Base-by-base conservation (phyloP, 305 asterid species). In the Salvia sclarea region DNA sequence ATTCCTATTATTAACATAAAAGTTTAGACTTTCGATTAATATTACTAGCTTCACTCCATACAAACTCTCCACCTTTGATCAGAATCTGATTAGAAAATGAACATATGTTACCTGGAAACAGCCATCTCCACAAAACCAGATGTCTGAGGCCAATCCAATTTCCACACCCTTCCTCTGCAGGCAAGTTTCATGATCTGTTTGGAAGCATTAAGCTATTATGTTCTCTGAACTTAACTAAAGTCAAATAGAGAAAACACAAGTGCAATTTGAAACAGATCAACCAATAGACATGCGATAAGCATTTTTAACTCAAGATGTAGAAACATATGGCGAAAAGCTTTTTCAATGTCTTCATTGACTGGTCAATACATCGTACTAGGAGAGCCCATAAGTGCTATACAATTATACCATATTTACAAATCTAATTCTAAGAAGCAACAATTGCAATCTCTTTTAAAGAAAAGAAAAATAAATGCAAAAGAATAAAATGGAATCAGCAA, bases 151-250 rank as follows among this genome's bases (percentile, higher is more conserved):
- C 66, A 73, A 61, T 44, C 71, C 84, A 70, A 79, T 63, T 69
- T 68, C 70, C 70, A 69, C 38, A 53, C 80, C 85, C 70, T 75
- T 82, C 61, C 66, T 81, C 61, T 75, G 76, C 81, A 77, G 40
- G 86, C 99, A 95, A 68, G 83, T 81, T 69, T 70, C 85, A 61
- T 95, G 99, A 82, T 95, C 99, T 95, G 88, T 83, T 77, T 71
- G 60, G 73, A 78, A 60, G 68, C 61, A 78, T 57, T 69, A 64
- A 76, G 62, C 20, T 48, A 64, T 80, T 58, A 82, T 60, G 56
- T 47, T 47, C 41, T 62, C 69, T 47, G 60, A 69, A 62, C 49
- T 47, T 59, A 64, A 58, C 57, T 45, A 70, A 71, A 62, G 37
- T 35, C 24, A 38, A 67, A 44, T 14, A 66, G 41, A 16, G 54